Evolutionary conservation across 2,329 filamentous ascomycete genomes (phyloP).

Genomic region (Cercospora janseana): DNA sequence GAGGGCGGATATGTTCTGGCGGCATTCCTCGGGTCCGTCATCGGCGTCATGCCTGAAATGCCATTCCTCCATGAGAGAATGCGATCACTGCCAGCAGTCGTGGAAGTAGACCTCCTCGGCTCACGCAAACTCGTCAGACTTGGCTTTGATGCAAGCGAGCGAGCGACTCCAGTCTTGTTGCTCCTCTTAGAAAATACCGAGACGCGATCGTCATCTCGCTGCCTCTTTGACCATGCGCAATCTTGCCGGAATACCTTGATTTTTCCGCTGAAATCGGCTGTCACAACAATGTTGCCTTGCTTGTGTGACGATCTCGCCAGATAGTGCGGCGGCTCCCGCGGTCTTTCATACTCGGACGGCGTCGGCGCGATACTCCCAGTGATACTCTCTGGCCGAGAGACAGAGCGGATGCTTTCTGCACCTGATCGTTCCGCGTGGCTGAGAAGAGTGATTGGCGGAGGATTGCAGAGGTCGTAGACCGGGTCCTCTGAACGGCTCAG

Average conservation of each 20-base stretch:
- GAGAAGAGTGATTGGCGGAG: conserved; percentile 79
- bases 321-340: conserved; percentile 70
- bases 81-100: conserved; percentile 61
- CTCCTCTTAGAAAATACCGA: conserved; percentile 71
- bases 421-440: conserved; percentile 64
- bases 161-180: conserved; percentile 50
- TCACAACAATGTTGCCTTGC: conserved; percentile 87
- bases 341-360: conserved; percentile 39
- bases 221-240: conserved; percentile 78
- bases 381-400: conserved; percentile 50
- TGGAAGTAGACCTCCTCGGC: conserved; percentile 32
- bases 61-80: conserved; percentile 86
- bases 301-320: conserved; percentile 71
- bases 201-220: conserved; percentile 66
- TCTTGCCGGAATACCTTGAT: conserved; percentile 97
- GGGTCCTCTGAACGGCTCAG: conserved; percentile 82
- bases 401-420: conserved; percentile 37
- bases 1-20: conserved; percentile 9
- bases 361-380: conserved; percentile 37
- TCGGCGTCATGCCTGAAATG: conserved; percentile 53
- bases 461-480: conserved; percentile 95
- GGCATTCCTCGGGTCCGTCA: conserved; percentile 40
- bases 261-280: conserved; percentile 79
- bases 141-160: conserved; percentile 44
- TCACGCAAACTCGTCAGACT: conserved; percentile 36